Conservation (phyloP, 495 filamentous ascomycete species). For the Aspergillus panamensis region DNA sequence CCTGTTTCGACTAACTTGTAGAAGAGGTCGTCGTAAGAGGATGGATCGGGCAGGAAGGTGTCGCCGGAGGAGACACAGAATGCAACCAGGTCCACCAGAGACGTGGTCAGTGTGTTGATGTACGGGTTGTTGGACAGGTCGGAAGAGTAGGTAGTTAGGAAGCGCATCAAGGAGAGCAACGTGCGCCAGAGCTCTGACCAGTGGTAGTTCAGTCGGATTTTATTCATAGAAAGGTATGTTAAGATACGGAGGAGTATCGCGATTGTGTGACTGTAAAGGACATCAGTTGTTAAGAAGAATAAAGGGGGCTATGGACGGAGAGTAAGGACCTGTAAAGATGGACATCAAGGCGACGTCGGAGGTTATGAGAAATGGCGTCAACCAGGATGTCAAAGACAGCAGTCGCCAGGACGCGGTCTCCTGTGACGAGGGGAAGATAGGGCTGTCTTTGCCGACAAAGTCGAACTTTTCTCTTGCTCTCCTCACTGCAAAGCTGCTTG, state of each 20-base stretch:
- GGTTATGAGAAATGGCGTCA: conserved; percentile 91
- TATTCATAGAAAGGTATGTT: conserved; percentile 75
- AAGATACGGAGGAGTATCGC: conserved; percentile 76
- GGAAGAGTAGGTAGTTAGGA: conserved; percentile 77
- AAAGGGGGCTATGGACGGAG: neutral
- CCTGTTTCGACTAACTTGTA: conserved; percentile 96
- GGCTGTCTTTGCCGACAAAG: conserved; percentile 89
- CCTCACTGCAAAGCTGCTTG: conserved; percentile 81
- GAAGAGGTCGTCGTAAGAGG: conserved; percentile 92
- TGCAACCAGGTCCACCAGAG: conserved; percentile 77
- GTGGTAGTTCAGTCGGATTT: conserved; percentile 78
- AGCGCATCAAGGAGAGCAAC: conserved; percentile 83
- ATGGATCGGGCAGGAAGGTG: conserved; percentile 83
- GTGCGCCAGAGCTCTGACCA: conserved; percentile 95
- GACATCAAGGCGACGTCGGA: conserved; percentile 78
- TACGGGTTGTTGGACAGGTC: conserved; percentile 64
- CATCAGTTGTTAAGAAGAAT: neutral
- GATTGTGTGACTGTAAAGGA: conserved; percentile 45
- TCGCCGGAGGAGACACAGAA: conserved; percentile 86
- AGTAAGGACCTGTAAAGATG: conserved; percentile 68
- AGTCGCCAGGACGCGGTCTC: conserved; percentile 67
- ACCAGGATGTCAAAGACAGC: conserved; percentile 80
- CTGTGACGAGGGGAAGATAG: conserved; percentile 70
- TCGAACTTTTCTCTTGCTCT: conserved; percentile 69
- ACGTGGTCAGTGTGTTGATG: conserved; percentile 49